Percentiles rank a stretch among this genome's conserved stretches.
Conservation (phyloP, 805 yeast genomes). For the Lachancea sp. region DNA sequence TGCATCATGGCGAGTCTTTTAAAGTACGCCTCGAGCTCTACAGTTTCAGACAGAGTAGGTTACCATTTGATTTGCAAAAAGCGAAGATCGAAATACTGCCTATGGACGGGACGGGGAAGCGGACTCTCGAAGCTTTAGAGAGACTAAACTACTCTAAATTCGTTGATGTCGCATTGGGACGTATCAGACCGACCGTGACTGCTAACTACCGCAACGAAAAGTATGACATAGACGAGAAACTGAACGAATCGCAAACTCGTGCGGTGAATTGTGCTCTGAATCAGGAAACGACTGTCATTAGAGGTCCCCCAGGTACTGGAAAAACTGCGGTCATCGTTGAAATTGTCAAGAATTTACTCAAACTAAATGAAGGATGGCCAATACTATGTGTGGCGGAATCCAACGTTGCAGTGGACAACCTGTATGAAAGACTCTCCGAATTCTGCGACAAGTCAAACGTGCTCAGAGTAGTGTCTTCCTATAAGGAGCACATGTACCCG, state of each 20-base stretch:
- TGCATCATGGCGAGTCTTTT: background rate
- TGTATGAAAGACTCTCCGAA: constrained; percentile 43
- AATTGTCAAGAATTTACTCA: constrained; percentile 43
- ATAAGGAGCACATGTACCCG: background rate
- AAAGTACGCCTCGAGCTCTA: background rate
- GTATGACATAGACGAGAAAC: background rate
- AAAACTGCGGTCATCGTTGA: constrained; percentile 60
- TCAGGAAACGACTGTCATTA: constrained; percentile 44
- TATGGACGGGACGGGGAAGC: background rate
- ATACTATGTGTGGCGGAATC: constrained; percentile 61
- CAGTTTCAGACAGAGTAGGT: background rate
- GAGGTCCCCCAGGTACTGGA: constrained; percentile 73
- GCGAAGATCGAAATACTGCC: background rate
- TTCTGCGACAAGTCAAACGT: constrained; percentile 28
- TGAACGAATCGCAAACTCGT: background rate
- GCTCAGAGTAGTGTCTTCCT: background rate
- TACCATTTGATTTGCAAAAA: background rate
- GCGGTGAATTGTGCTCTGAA: constrained; percentile 27
- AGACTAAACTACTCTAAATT: background rate
- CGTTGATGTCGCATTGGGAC: background rate
- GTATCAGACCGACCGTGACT: background rate
- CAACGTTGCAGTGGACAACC: constrained; percentile 58
- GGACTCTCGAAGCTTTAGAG: background rate
- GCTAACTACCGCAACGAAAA: background rate
- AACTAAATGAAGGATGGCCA: constrained; percentile 45